Evolutionary conservation across 805 yeast species (phyloP), one percentile per base, ranked within the genome.

Genomic region (Clavispora asparagi): DNA sequence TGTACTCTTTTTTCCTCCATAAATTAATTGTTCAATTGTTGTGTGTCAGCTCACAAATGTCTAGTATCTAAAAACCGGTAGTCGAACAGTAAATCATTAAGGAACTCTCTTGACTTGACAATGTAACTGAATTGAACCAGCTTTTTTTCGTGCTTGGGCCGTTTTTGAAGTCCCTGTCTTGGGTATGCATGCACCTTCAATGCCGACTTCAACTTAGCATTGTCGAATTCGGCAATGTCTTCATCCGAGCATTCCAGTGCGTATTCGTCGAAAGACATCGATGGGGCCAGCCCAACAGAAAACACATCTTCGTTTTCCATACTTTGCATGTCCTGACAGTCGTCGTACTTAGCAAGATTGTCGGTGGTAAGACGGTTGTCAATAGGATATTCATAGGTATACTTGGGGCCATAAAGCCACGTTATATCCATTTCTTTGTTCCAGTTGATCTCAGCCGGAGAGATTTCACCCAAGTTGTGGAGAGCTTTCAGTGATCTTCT

Each of bases 321-420:
- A 14, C 37, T 33, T 7, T 87, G 96, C 17, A 98, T 98, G 35
- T 86, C 96, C 16, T 44, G 48, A 4, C 39, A 14, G 6, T 42
- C 47, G 41, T 31, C 35, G 17, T 40, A 6, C 17, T 38, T 42
- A 27, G 38, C 28, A 14, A 52, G 43, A 40, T 48, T 48, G 12
- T 35, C 44, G 23, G 26, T 13, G 9, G 54, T 48, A 36, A 52
- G 46, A 16, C 39, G 23, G 23, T 13, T 31, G 40, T 40, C 49
- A 32, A 35, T 27, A 3, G 47, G 45, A 7, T 19, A 6, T 9
- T 28, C 32, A 16, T 32, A 31, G 11, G 38, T 43, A 46, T 59
- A 60, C 46, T 66, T 64, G 17, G 83, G 83, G 1, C 83, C 83
- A 53, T 73, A 78, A 42, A 78, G 64, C 67, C 78, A 77, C 4